Percentiles rank a stretch among this genome's conserved stretches.
phyloP scores from a whole-genome alignment of 192 early-diverging fungal genomes.

The Backusella tarrabulga region DNA sequence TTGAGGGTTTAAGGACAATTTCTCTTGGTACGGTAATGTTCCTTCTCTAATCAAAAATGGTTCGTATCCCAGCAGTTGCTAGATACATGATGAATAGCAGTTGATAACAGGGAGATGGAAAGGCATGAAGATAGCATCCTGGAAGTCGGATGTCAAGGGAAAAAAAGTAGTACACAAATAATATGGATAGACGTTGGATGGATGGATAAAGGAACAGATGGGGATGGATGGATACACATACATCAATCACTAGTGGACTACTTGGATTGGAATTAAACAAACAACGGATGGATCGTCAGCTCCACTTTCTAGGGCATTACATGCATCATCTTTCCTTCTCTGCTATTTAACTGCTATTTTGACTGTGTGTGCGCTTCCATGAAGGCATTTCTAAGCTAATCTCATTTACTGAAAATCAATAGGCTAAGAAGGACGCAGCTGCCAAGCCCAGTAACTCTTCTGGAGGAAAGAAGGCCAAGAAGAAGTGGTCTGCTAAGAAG shows the following conservation, averaged over 20 bases:
- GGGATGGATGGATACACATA: not conserved
- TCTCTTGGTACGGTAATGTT: not conserved
- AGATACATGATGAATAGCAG: not conserved
- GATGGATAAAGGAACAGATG: not conserved
- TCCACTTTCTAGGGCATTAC: not conserved
- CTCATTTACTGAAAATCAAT: not conserved
- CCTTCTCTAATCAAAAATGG: constrained; percentile 21
- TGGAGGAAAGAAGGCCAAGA: constrained; percentile 62
- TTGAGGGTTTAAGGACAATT: not conserved
- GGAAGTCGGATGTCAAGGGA: not conserved
- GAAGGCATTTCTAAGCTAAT: not conserved
- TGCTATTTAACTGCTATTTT: not conserved
- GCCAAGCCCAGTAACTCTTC: constrained; percentile 54
- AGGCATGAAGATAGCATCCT: not conserved
- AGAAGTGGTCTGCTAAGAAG: constrained; percentile 99
- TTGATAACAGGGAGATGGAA: not conserved
- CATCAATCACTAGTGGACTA: not conserved
- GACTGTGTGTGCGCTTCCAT: not conserved
- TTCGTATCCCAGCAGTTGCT: constrained; percentile 1
- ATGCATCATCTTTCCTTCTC: not conserved
- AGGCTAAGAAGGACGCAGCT: constrained; percentile 64
- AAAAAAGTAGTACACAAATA: not conserved
- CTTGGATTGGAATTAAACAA: not conserved
- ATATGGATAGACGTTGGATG: not conserved
- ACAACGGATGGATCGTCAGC: not conserved